Evolutionary conservation across 108 stramenopile genomes (phyloP), one percentile per base, ranked within the genome.

Genomic region (Cyclotella kingstonii): DNA sequence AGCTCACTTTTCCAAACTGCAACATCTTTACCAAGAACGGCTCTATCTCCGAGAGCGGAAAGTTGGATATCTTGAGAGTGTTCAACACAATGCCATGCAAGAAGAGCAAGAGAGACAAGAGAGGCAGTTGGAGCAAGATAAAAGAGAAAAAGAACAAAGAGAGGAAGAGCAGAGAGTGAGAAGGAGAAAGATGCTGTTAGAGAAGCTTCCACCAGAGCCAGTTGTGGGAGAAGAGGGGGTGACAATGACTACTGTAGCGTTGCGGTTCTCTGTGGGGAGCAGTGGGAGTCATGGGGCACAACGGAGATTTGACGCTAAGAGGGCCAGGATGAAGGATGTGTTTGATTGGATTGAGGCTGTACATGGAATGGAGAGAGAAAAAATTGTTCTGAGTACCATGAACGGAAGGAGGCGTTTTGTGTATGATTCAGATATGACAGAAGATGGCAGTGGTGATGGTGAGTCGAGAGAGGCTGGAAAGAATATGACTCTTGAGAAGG

Each of bases 311-410:
- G 21, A 34, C 10, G 72, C 70, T 12, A 28, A 73, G 9, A 77
- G 76, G 9, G 69, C 74, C 5, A 44, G 57, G n/a, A 43, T 92
- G 54, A 70, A 58, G 43, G 70, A 69, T 27, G 56, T 92, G 7
- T 87, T 89, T 46, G 83, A 92, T 57, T 92, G 91, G 91, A 83
- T 89, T 10, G 91, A 92, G 64, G 87, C 69, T 2, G 65, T 71
- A 54, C 80, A 70, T 62, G 76, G 83, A 34, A 59, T 85, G 44
- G 91, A 89, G 58, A 69, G 91, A 12, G 91, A 92, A 63, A 87
- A 54, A 36, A 68, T 92, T 9, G 53, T 67, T 5, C 56, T 92
- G 51, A 87, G 77, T 7, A 86, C 86, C 1, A 76, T 89, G 84
- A 89, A 88, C 54, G 91, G 87, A 14, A 59, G 74, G 26, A 68